phyloP scores from a whole-genome alignment of 116 monocot species.

The Cymodocea nodosa region DNA sequence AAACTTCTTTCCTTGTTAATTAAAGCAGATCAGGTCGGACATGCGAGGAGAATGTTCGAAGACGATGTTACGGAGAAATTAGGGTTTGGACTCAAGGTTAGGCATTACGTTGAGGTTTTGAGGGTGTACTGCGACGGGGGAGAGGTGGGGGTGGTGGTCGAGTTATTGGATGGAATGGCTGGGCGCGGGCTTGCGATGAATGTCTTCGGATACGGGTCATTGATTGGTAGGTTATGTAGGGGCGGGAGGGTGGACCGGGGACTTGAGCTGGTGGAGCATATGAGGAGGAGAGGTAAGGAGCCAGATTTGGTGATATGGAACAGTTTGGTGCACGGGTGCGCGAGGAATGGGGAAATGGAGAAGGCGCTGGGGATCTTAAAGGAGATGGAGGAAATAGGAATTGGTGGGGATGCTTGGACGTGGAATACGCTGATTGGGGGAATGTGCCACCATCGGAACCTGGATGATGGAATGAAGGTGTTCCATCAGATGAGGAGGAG shows the following conservation, averaged over 20 bases:
- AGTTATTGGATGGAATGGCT: slow-evolving; percentile 17
- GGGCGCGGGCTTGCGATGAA: slow-evolving; percentile 4
- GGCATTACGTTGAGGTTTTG: slow-evolving; percentile 16
- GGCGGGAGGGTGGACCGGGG: background rate
- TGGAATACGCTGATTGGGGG: slow-evolving; percentile 22
- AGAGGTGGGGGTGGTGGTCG: background rate
- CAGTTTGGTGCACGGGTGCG: slow-evolving; percentile 13
- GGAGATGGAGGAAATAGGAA: slow-evolving; percentile 12
- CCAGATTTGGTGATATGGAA: slow-evolving; percentile 21
- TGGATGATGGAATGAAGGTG: slow-evolving; percentile 13
- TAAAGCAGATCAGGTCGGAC: slow-evolving; percentile 2
- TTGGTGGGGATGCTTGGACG: slow-evolving; percentile 9
- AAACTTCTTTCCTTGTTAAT: slow-evolving; percentile 9
- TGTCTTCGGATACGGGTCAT: slow-evolving; percentile 10
- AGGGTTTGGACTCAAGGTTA: slow-evolving; percentile 21
- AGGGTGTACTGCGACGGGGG: slow-evolving; percentile 12
- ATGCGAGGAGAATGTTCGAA: slow-evolving; percentile 8
- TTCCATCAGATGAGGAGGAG: slow-evolving; percentile 12
- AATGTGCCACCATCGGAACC: slow-evolving; percentile 4
- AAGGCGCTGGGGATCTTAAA: slow-evolving; percentile 10
- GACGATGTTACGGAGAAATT: slow-evolving; percentile 3
- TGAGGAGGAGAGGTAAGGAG: slow-evolving; percentile 11
- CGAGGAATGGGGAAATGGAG: slow-evolving; percentile 9
- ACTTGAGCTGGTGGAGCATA: slow-evolving; percentile 19
- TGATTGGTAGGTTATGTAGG: slow-evolving; percentile 7